These are phyloP conservation scores for Lentinula lateritia DNA, from an alignment of 768 basidiomycete genomes.

Conservation along the genomic window DNA sequence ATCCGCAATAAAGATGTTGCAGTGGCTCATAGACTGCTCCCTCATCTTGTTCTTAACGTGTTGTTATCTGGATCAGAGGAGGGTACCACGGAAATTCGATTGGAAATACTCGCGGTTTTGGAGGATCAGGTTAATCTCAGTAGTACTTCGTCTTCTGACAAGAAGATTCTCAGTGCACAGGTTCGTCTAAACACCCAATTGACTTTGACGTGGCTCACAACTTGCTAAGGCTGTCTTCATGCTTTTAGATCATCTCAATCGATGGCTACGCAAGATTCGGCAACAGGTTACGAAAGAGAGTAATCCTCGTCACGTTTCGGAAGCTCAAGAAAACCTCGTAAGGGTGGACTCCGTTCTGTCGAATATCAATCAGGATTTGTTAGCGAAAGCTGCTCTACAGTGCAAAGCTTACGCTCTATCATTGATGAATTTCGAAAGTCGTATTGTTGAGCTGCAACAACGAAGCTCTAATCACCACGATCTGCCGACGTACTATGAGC, in stretches of 20 bases:
- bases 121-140: conserved; percentile 75
- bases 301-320: conserved; percentile 40
- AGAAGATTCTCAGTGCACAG: conserved; percentile 90
- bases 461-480: conserved; percentile 36
- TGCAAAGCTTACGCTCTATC: conserved; percentile 94
- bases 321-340: conserved; percentile 53
- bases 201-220: background rate
- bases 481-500: conserved; percentile 75
- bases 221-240: conserved; percentile 76
- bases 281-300: conserved; percentile 60
- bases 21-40: conserved; percentile 89
- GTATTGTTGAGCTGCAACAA: conserved; percentile 52
- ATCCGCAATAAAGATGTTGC: conserved; percentile 85
- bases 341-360: conserved; percentile 77
- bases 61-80: conserved; percentile 68
- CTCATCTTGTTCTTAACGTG: conserved; percentile 85
- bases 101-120: conserved; percentile 77
- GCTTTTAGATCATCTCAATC: conserved; percentile 91
- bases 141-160: conserved; percentile 62
- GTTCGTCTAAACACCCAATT: conserved; percentile 32
- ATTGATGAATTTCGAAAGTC: conserved; percentile 91
- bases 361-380: conserved; percentile 79
- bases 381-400: conserved; percentile 90
- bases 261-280: conserved; percentile 76
- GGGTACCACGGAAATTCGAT: conserved; percentile 58